Evolutionary conservation across 140 eudicot species (phyloP).

Genomic region (Cichorium intybus): DNA sequence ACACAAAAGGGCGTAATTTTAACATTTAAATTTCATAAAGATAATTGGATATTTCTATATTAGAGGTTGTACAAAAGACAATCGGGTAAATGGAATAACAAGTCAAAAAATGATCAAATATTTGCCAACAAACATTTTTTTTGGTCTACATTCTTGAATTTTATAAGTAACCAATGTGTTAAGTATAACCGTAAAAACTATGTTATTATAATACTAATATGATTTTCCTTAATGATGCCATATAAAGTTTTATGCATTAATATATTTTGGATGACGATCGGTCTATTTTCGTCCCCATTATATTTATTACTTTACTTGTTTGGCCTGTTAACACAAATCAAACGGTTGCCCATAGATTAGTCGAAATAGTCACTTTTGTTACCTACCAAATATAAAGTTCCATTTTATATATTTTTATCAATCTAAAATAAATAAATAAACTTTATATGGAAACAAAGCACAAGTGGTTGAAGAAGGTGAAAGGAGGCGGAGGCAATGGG

Average conservation of each 20-base stretch:
- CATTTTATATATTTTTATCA: not conserved
- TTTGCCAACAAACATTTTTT: not conserved
- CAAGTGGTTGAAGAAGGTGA: constrained; percentile 26
- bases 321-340: too few species aligned
- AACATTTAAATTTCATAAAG: too few species aligned
- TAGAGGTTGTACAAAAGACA: too few species aligned
- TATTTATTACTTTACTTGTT: too few species aligned
- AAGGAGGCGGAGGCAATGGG: constrained; percentile 29
- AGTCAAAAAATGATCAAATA: not conserved
- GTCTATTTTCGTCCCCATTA: too few species aligned
- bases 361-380: not conserved
- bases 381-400: not conserved
- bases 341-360: too few species aligned
- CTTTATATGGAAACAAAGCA: constrained; percentile 19
- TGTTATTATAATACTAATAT: too few species aligned
- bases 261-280: too few species aligned
- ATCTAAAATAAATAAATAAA: not conserved
- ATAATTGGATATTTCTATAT: not conserved
- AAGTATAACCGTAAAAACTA: not conserved
- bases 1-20: too few species aligned
- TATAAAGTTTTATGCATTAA: too few species aligned
- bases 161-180: not conserved
- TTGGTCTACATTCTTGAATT: not conserved
- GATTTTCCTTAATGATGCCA: too few species aligned
- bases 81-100: not conserved